Evolutionary conservation across 768 basidiomycete genomes (phyloP).

Genomic region (Tricholoma furcatifolium): DNA sequence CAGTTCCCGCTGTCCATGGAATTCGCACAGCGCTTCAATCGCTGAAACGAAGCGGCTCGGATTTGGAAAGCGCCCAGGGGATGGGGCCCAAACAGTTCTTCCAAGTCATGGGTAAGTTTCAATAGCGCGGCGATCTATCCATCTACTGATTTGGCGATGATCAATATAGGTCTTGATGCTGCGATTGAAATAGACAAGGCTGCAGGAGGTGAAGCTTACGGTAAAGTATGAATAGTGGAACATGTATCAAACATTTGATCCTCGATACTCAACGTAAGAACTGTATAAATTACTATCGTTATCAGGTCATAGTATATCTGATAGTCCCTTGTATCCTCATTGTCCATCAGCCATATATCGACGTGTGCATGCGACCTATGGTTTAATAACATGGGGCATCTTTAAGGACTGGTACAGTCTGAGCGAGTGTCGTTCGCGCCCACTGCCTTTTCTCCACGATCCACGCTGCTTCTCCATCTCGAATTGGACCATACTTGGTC

Average conservation of each 20-base stretch:
- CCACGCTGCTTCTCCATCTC: slow-evolving; percentile 11
- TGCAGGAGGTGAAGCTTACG: slow-evolving; percentile 13
- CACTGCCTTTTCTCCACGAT: slow-evolving; percentile 29
- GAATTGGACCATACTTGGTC: slow-evolving; percentile 29
- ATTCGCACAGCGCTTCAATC: slow-evolving; percentile 47
- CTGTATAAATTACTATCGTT: no score
- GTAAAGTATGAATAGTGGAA: not conserved
- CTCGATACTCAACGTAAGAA: no score
- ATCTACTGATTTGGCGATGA: not conserved
- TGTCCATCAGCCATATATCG: no score
- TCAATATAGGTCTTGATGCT: slow-evolving; percentile 21
- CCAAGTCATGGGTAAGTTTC: slow-evolving; percentile 42
- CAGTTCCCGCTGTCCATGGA: slow-evolving; percentile 46
- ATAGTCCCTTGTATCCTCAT: no score
- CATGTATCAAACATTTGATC: not conserved
- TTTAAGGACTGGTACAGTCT: slow-evolving; percentile 40
- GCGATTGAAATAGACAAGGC: slow-evolving; percentile 19
- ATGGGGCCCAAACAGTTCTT: slow-evolving; percentile 55
- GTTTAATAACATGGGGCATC: slow-evolving; percentile 43
- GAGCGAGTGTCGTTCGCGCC: slow-evolving; percentile 41
- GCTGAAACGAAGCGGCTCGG: slow-evolving; percentile 49
- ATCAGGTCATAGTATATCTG: no score
- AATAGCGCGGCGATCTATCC: not conserved
- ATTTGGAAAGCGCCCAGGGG: slow-evolving; percentile 34
- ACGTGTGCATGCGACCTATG: no score